Conservation (phyloP, 768 basidiomycete species). For the Grammothele lineata region DNA sequence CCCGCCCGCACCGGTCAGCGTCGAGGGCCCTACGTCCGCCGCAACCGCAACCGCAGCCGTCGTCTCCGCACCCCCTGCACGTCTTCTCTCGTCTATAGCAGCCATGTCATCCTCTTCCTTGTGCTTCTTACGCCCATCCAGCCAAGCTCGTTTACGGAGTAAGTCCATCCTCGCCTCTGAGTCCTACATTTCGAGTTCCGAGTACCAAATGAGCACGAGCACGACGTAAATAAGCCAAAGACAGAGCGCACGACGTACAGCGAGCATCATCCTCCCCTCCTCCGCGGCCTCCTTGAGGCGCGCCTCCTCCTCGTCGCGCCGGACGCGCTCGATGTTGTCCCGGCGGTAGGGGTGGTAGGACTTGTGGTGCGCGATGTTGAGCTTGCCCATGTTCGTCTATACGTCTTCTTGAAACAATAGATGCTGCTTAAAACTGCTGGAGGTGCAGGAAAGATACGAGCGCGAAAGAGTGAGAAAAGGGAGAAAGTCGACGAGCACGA, state of each 20-base stretch:
- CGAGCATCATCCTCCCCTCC: conserved; percentile 68
- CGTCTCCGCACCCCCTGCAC: background rate
- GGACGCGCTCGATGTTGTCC: conserved; percentile 80
- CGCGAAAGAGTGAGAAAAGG: too few relatives aligned
- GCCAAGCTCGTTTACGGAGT: conserved; percentile 59
- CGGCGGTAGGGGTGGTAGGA: conserved; percentile 84
- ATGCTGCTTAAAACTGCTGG: too few relatives aligned
- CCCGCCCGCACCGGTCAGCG: conserved; percentile 45
- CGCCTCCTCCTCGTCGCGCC: conserved; percentile 81
- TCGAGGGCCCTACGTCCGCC: conserved; percentile 25
- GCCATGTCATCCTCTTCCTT: too few relatives aligned
- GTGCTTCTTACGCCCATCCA: too few relatives aligned
- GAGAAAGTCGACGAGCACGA: too few relatives aligned
- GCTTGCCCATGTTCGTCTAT: conserved; percentile 85
- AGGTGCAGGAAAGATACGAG: too few relatives aligned
- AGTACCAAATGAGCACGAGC: conserved; percentile 8
- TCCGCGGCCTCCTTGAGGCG: conserved; percentile 58
- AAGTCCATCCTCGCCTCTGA: conserved; percentile 72
- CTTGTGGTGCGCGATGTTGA: conserved; percentile 90
- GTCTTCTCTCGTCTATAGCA: too few relatives aligned
- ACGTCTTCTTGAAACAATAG: too few relatives aligned
- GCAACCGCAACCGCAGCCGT: background rate
- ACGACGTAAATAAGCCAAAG: conserved; percentile 2
- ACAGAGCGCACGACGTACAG: conserved; percentile 42
- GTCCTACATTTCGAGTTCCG: too few relatives aligned